These are phyloP conservation scores for Porcisia hertigi DNA, from an alignment of 208 protist species.

Conservation along the genomic window DNA sequence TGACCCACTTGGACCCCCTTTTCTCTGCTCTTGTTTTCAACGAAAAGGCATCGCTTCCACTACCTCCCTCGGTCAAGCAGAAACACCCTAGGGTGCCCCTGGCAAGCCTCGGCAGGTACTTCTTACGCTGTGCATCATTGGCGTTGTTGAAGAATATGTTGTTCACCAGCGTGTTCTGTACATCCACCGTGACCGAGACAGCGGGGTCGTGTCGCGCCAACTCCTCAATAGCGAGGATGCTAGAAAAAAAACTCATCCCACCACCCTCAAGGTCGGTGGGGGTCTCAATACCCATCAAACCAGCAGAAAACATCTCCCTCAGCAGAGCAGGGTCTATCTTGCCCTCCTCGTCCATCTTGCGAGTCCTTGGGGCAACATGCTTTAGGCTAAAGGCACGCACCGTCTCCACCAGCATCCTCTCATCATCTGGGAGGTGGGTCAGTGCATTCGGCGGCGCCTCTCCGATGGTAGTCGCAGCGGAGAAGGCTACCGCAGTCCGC, in stretches of 20 bases:
- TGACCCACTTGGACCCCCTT: conserved; percentile 83
- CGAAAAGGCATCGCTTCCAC: conserved; percentile 92
- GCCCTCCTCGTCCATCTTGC: conserved; percentile 81
- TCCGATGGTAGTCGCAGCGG: not conserved
- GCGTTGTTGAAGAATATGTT: conserved; percentile 84
- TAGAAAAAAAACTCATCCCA: conserved; percentile 76
- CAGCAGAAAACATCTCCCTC: conserved; percentile 72
- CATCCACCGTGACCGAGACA: conserved; percentile 87
- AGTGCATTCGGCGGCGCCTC: conserved; percentile 37
- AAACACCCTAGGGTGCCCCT: conserved; percentile 87
- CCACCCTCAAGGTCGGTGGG: conserved; percentile 60
- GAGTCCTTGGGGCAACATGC: conserved; percentile 61
- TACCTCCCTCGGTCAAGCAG: conserved; percentile 86
- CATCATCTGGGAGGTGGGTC: conserved; percentile 61
- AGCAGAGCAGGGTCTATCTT: conserved; percentile 70
- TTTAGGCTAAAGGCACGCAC: conserved; percentile 70
- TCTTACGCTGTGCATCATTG: conserved; percentile 73
- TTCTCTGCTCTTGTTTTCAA: conserved; percentile 86
- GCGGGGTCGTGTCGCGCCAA: conserved; percentile 87
- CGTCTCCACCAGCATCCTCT: conserved; percentile 69
- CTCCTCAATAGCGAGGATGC: conserved; percentile 88
- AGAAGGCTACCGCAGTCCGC: conserved; percentile 35
- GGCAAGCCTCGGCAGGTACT: conserved; percentile 91
- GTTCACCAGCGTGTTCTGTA: conserved; percentile 93
- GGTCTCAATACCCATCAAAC: conserved; percentile 89